These are phyloP conservation scores for Acacia confusa DNA, from an alignment of 306 rosid genomes.

Conservation along the genomic window DNA sequence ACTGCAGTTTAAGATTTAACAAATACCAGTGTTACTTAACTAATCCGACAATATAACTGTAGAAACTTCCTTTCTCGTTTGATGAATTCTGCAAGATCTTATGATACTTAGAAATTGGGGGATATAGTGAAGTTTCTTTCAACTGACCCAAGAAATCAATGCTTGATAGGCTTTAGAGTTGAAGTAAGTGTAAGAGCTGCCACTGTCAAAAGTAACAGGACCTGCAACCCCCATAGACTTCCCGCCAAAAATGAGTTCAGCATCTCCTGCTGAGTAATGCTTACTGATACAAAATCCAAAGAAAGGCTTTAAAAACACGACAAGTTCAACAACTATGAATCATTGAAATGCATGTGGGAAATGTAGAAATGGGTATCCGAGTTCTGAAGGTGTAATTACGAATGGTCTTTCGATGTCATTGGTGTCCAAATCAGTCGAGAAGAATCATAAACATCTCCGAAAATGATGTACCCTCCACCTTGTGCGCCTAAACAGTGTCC, in stretches of 20 bases:
- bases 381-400: conserved; percentile 48
- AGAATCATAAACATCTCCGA: conserved; percentile 72
- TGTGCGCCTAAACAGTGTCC: conserved; percentile 81
- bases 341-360: not conserved
- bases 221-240: conserved; percentile 52
- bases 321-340: not conserved
- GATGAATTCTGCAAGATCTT: not conserved
- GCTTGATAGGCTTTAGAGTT: conserved; percentile 63
- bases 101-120: conserved; percentile 6
- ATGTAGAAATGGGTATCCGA: conserved; percentile 16
- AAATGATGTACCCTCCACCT: conserved; percentile 91
- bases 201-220: conserved; percentile 71
- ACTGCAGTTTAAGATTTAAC: conserved; percentile 43
- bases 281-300: conserved; percentile 53
- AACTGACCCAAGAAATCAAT: conserved; percentile 63
- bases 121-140: conserved; percentile 23
- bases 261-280: conserved; percentile 81
- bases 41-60: not conserved
- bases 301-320: conserved; percentile 11
- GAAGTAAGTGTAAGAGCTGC: conserved; percentile 83
- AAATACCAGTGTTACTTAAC: not conserved
- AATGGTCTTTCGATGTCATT: conserved; percentile 58
- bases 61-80: not conserved
- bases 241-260: conserved; percentile 69
- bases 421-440: conserved; percentile 61